phyloP scores from a whole-genome alignment of 78 protist genomes.

The Pigoraptor vietnamica region DNA sequence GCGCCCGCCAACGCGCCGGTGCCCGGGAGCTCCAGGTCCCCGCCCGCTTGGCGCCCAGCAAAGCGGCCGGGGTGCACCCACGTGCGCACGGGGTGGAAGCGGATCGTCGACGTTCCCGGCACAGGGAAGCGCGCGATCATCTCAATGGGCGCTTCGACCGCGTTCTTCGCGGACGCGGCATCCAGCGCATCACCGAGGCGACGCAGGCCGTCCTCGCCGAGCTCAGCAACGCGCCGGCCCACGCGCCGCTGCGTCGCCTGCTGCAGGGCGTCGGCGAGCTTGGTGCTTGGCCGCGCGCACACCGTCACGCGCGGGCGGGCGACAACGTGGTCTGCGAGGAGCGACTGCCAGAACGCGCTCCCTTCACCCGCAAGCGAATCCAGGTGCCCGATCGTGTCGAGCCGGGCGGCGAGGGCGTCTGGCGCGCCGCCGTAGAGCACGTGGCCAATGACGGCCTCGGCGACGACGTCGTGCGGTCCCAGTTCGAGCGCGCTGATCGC shows the following conservation, averaged over 20 bases:
- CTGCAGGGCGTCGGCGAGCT: background rate
- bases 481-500: background rate
- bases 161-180: background rate
- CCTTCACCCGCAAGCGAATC: background rate
- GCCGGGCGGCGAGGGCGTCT: background rate
- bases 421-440: background rate
- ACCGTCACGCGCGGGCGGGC: background rate
- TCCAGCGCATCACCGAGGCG: background rate
- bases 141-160: conserved; percentile 9
- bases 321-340: background rate
- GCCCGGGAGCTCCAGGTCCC: too few relatives aligned
- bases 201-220: background rate
- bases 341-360: background rate
- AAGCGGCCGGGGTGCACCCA: background rate
- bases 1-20: too few relatives aligned
- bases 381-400: background rate
- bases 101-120: background rate
- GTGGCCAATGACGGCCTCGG: background rate
- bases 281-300: background rate
- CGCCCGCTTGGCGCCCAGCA: too few relatives aligned
- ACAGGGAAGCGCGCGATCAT: background rate
- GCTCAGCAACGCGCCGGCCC: background rate
- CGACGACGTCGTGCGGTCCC: background rate
- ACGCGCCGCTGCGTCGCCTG: conserved; percentile 5
- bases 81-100: background rate